Percentiles rank a stretch among this genome's conserved stretches.
Conservation (phyloP, 164 flowering plant genomes). For the Tinospora cordifolia region DNA sequence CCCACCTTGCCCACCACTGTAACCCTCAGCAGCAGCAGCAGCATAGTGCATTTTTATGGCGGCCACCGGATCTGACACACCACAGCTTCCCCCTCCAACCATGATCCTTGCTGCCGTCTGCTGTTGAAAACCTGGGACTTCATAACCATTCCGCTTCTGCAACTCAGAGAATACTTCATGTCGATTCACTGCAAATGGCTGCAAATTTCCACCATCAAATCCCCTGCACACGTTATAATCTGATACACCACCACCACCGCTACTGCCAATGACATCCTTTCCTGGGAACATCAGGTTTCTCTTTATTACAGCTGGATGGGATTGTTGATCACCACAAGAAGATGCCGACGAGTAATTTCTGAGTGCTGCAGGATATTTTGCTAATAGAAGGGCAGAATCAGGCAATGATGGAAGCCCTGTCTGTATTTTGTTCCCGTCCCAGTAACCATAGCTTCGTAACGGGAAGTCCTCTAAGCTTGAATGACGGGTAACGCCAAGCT, state of each 20-base stretch:
- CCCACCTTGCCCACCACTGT: slow-evolving; percentile 35
- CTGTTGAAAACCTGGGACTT: slow-evolving; percentile 38
- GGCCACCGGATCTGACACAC: slow-evolving; percentile 75
- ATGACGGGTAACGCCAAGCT: slow-evolving; percentile 28
- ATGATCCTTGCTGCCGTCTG: slow-evolving; percentile 26
- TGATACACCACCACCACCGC: slow-evolving; percentile 16
- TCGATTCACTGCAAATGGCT: slow-evolving; percentile 36
- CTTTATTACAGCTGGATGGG: slow-evolving; percentile 27
- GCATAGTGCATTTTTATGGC: slow-evolving; percentile 75
- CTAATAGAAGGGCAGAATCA: slow-evolving; percentile 49
- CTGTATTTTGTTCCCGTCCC: slow-evolving; percentile 70
- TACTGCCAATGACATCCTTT: slow-evolving; percentile 29
- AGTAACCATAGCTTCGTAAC: slow-evolving; percentile 44
- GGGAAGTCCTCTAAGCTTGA: slow-evolving; percentile 44
- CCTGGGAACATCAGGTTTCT: slow-evolving; percentile 29
- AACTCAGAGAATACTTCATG: slow-evolving; percentile 35
- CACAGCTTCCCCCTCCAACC: slow-evolving; percentile 48
- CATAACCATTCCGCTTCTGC: slow-evolving; percentile 50
- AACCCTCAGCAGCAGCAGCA: slow-evolving; percentile 37
- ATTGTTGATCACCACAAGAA: slow-evolving; percentile 39
- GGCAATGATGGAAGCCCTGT: slow-evolving; percentile 50
- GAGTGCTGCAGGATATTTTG: slow-evolving; percentile 62
- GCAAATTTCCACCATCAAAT: slow-evolving; percentile 32
- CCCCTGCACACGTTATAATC: slow-evolving; percentile 35
- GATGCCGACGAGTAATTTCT: slow-evolving; percentile 29